Percentiles rank a stretch among this genome's conserved stretches.
Conservation (phyloP, 345 rosid species). For the Sonneratia caseolaris region DNA sequence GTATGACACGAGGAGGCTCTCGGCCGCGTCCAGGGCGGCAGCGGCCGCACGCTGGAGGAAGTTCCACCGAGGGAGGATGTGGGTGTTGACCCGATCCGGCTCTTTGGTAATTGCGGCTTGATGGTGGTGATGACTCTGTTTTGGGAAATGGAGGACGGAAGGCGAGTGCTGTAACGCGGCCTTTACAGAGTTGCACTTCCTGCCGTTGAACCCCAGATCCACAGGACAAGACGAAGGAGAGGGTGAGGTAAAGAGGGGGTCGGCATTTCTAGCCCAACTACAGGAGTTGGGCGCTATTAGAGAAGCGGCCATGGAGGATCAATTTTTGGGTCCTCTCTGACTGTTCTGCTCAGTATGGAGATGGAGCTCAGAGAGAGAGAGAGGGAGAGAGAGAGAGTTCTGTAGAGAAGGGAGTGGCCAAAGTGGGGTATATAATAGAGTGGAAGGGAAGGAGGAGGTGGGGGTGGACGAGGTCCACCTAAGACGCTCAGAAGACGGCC, state of each 20-base stretch:
- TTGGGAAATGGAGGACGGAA: conserved; percentile 44
- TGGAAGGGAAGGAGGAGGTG: not conserved
- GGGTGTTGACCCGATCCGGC: conserved; percentile 11
- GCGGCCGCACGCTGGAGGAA: conserved; percentile 60
- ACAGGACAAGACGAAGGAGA: conserved; percentile 3
- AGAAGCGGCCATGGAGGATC: conserved; percentile 34
- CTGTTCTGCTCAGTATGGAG: no score
- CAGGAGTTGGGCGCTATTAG: conserved; percentile 17
- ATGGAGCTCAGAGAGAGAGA: not conserved
- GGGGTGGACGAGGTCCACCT: conserved; percentile 28
- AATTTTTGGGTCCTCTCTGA: not conserved
- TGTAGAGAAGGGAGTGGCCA: not conserved
- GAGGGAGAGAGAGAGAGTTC: not conserved
- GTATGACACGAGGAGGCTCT: conserved; percentile 41
- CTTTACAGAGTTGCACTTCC: conserved; percentile 12
- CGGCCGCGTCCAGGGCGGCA: conserved; percentile 47
- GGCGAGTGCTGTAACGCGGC: conserved; percentile 34
- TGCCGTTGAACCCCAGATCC: conserved; percentile 19
- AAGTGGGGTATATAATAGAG: not conserved
- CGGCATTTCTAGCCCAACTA: conserved; percentile 13
- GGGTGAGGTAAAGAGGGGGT: not conserved
- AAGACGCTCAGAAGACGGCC: conserved; percentile 23
- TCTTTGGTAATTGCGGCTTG: conserved; percentile 19
- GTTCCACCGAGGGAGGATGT: conserved; percentile 29
- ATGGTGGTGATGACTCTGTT: conserved; percentile 14